Percentiles rank a stretch among this genome's conserved stretches.
Conservation (phyloP, 1,284 basidiomycete species). For the Cystobasidium pallidum region DNA sequence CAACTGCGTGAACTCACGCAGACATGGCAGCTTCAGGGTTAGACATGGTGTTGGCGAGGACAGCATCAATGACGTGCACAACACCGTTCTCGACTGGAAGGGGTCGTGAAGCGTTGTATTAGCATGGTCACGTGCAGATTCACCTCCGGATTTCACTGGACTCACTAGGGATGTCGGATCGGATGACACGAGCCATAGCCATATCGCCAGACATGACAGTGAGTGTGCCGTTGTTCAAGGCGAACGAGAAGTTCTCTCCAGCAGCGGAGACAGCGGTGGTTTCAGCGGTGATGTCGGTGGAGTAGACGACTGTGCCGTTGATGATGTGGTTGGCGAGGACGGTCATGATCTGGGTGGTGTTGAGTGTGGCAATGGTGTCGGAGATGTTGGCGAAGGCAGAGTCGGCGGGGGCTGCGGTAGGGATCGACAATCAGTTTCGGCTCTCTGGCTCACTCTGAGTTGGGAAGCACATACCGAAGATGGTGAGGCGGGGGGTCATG, state of each 20-base stretch:
- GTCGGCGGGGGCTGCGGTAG: slow-evolving; percentile 52
- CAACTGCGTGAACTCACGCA: slow-evolving; percentile 45
- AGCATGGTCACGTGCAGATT: slow-evolving; percentile 39
- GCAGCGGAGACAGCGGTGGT: slow-evolving; percentile 54
- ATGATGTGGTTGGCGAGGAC: slow-evolving; percentile 55
- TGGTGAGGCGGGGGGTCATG: slow-evolving; percentile 53
- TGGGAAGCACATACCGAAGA: slow-evolving; percentile 47
- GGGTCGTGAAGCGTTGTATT: slow-evolving; percentile 37
- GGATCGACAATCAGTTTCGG: no score
- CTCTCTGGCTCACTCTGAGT: no score
- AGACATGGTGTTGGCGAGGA: slow-evolving; percentile 54
- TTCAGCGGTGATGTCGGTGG: slow-evolving; percentile 51
- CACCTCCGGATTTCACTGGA: slow-evolving; percentile 53
- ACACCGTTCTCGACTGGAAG: slow-evolving; percentile 53
- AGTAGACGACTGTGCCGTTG: slow-evolving; percentile 55
- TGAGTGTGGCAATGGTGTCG: slow-evolving; percentile 40
- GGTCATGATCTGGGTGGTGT: slow-evolving; percentile 42
- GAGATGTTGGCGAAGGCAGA: slow-evolving; percentile 49
- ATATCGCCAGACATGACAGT: slow-evolving; percentile 54
- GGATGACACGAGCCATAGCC: slow-evolving; percentile 50
- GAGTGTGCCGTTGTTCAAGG: slow-evolving; percentile 52
- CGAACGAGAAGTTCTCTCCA: slow-evolving; percentile 55
- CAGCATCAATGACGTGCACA: slow-evolving; percentile 54
- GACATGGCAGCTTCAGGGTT: slow-evolving; percentile 54
- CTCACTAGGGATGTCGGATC: slow-evolving; percentile 52